A percentile compares a stretch with the other conserved stretches of the same genome.
Conservation (phyloP, 139 green algal genomes). For the Chlamydomonas sp. region DNA sequence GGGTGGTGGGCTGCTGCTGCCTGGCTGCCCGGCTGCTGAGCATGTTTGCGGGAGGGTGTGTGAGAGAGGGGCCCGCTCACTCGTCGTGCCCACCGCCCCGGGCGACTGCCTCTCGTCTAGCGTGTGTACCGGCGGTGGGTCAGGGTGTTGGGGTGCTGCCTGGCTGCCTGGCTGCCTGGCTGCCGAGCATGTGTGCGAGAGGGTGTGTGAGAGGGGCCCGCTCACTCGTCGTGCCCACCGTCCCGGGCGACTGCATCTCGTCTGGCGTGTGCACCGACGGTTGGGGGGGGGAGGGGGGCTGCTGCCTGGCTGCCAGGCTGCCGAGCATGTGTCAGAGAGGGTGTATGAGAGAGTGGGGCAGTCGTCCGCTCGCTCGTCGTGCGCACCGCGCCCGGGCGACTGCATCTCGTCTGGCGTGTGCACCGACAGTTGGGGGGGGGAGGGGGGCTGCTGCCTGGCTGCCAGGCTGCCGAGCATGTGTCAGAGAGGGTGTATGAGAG, state of each 20-base stretch:
- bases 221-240: conserved; percentile 69
- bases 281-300: too few relatives aligned
- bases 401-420: conserved; percentile 79
- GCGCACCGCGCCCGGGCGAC: conserved; percentile 74
- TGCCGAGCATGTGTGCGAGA: neutral
- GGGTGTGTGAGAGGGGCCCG: conserved; percentile 14
- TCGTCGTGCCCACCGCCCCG: conserved; percentile 69
- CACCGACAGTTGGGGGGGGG: conserved; percentile 46
- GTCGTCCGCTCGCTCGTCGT: conserved; percentile 58
- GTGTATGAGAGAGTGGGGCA: neutral
- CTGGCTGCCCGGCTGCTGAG: neutral
- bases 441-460: too few relatives aligned
- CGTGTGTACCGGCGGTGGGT: conserved; percentile 65
- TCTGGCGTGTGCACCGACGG: conserved; percentile 63
- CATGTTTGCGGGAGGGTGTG: neutral
- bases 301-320: too few relatives aligned
- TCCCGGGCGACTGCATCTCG: conserved; percentile 83
- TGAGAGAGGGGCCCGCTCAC: conserved; percentile 25
- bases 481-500: neutral
- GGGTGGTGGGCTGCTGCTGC: too few relatives aligned
- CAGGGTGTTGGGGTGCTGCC: too few relatives aligned
- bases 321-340: neutral
- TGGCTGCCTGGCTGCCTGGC: too few relatives aligned
- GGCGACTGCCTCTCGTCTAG: conserved; percentile 85
- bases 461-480: neutral